Base-by-base conservation (phyloP, 73 alveolate genomes). In the Paramecium sexaurelia region DNA sequence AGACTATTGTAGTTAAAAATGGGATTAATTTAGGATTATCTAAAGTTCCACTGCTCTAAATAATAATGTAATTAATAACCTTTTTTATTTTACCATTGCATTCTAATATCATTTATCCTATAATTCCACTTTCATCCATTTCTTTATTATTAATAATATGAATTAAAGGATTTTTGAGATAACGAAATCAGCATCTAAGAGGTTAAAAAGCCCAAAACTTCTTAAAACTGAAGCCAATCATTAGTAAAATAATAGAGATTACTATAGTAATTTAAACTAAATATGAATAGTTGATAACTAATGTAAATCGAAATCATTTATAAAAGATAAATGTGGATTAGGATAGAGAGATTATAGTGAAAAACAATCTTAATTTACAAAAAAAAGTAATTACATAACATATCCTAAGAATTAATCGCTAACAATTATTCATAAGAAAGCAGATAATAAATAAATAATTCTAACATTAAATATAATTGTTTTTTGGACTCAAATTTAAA, bases 51-150 rank as follows among this genome's bases (percentile, higher is more conserved):
- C 56, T 71, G 40, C 57, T 71, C 86, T 71, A 71, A 40, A 36
- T 33, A 33, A 15, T 33, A 7, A 71, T 29, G 5, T 11, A 15
- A 32, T 35, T 5, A 5, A 35, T 10, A 27, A 71, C 86, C 32
- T 37, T 71, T 36, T 71, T 71, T 8, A 71, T 36, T 32, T 24
- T 71, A 3, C 86, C 86, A n/a, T 11, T 35, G 9, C 9, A 7
- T 27, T 71, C 86, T 15, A 71, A 37, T 33, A 71, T 71, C 86
- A 71, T 71, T 71, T 71, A 71, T 36, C 86, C 86, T 3, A 71
- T 32, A 7, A 71, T 71, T 71, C 86, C 86, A 71, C 86, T 71
- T 71, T 71, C 86, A 37, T 71, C 86, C 86, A 71, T 71, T 71
- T 71, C 17, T 33, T 33, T 32, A 33, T 27, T 33, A 71, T 71